These are phyloP conservation scores for Artemisia tridentata DNA, from an alignment of 129 eudicot genomes.

Conservation along the genomic window DNA sequence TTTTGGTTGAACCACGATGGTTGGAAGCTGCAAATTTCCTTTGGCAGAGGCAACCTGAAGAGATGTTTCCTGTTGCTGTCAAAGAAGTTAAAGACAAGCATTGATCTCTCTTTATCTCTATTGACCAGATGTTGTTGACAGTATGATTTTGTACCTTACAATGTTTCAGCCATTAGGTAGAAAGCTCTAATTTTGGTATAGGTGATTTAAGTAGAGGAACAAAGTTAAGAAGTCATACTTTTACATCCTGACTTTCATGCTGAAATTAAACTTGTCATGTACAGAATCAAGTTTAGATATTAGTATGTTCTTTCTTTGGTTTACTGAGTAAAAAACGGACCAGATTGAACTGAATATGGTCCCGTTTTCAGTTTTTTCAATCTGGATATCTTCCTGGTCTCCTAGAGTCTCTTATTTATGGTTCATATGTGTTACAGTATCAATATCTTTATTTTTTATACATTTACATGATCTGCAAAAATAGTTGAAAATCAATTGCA, in stretches of 20 bases:
- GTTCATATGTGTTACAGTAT: too few species aligned
- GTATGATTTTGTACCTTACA: not conserved
- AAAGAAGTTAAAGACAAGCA: slow-evolving; percentile 27
- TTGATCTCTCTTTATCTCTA: slow-evolving; percentile 14
- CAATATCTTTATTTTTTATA: too few species aligned
- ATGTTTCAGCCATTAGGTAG: not conserved
- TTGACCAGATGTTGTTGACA: slow-evolving; percentile 21
- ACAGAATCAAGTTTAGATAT: slow-evolving; percentile 10
- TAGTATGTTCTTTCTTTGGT: not conserved
- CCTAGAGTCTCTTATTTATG: too few species aligned
- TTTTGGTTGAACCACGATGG: slow-evolving; percentile 77
- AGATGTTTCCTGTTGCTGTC: slow-evolving; percentile 65
- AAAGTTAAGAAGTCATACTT: slow-evolving; percentile 3
- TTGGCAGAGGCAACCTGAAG: slow-evolving; percentile 80
- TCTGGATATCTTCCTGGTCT: too few species aligned
- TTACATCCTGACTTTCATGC: slow-evolving; percentile 13
- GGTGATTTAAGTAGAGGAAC: slow-evolving; percentile 11
- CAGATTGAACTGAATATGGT: too few species aligned
- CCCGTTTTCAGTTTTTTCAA: too few species aligned
- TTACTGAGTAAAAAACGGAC: not conserved
- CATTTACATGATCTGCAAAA: too few species aligned
- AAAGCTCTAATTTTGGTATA: slow-evolving; percentile 17
- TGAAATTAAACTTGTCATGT: slow-evolving; percentile 21
- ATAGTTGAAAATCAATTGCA: too few species aligned
- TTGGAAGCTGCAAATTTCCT: slow-evolving; percentile 69